Conservation (phyloP, 1,139 yeast species). For the Torulaspora globosa region DNA sequence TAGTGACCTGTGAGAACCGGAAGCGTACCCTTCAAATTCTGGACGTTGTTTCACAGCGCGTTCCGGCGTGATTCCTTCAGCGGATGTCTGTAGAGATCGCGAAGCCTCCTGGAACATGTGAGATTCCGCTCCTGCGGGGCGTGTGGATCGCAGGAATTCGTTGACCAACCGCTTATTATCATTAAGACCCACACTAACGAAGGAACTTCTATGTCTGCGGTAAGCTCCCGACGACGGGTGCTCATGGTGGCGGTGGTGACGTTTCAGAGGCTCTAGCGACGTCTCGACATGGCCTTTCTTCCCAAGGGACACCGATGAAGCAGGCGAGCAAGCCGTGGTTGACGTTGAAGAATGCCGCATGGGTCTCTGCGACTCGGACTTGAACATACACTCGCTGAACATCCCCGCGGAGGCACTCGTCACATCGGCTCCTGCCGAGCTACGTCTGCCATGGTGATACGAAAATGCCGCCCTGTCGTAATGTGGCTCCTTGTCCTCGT, state of each 20-base stretch:
- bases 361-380: constrained; percentile 10
- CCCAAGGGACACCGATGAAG: constrained; percentile 14
- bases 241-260: constrained; percentile 6
- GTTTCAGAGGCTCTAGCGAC: not conserved
- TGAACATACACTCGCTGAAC: constrained; percentile 24
- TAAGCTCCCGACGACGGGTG: constrained; percentile 4
- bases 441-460: constrained; percentile 4
- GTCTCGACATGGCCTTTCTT: not conserved
- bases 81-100: not conserved
- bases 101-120: not conserved
- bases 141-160: constrained; percentile 25
- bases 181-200: constrained; percentile 12
- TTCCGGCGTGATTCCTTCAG: not conserved
- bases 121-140: constrained; percentile 8
- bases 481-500: constrained; percentile 9
- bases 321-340: constrained; percentile 7
- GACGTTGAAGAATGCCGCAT: constrained; percentile 7
- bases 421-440: constrained; percentile 9
- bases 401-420: constrained; percentile 19
- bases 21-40: constrained; percentile 2
- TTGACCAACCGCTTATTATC: constrained; percentile 28
- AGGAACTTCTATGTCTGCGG: constrained; percentile 10
- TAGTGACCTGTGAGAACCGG: constrained; percentile 18
- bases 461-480: constrained; percentile 1
- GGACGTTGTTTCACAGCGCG: not conserved